phyloP scores from a whole-genome alignment of 768 basidiomycete species.

The Lentinula boryana region DNA sequence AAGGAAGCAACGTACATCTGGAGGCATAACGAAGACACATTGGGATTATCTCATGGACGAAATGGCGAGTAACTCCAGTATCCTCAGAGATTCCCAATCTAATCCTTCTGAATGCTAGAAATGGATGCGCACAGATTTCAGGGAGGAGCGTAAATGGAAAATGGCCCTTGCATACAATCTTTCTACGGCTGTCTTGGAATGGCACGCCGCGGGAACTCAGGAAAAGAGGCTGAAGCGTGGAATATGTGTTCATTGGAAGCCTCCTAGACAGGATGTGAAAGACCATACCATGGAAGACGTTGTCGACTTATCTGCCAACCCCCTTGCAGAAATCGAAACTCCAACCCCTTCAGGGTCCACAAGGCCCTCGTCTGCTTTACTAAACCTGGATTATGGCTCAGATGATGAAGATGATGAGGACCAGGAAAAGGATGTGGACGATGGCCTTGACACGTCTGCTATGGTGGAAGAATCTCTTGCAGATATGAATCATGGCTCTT shows the following conservation, averaged over 20 bases:
- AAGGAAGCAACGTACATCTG: constrained; percentile 84
- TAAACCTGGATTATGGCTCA: constrained; percentile 51
- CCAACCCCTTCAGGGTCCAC: background rate
- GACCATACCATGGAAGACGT: constrained; percentile 33
- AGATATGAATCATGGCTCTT: constrained; percentile 29
- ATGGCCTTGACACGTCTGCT: constrained; percentile 50
- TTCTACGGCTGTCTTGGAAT: constrained; percentile 77
- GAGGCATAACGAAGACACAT: constrained; percentile 72
- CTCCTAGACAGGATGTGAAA: constrained; percentile 28
- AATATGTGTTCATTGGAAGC: constrained; percentile 63
- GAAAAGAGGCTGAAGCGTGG: constrained; percentile 63
- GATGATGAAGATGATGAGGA: constrained; percentile 63
- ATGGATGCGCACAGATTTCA: constrained; percentile 96
- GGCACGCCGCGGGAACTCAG: constrained; percentile 68
- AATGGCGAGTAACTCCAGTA: constrained; percentile 54
- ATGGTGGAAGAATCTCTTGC: constrained; percentile 57
- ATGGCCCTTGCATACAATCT: constrained; percentile 76
- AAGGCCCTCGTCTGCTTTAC: constrained; percentile 18
- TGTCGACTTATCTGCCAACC: constrained; percentile 12
- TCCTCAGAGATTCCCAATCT: background rate
- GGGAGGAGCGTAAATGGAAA: constrained; percentile 94
- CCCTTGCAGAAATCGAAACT: constrained; percentile 15
- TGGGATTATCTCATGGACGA: constrained; percentile 97
- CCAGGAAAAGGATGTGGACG: constrained; percentile 48
- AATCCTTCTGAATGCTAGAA: constrained; percentile 41